Base-by-base conservation (phyloP, 2,329 filamentous ascomycete genomes). In the Hymenoscyphus salicellus region DNA sequence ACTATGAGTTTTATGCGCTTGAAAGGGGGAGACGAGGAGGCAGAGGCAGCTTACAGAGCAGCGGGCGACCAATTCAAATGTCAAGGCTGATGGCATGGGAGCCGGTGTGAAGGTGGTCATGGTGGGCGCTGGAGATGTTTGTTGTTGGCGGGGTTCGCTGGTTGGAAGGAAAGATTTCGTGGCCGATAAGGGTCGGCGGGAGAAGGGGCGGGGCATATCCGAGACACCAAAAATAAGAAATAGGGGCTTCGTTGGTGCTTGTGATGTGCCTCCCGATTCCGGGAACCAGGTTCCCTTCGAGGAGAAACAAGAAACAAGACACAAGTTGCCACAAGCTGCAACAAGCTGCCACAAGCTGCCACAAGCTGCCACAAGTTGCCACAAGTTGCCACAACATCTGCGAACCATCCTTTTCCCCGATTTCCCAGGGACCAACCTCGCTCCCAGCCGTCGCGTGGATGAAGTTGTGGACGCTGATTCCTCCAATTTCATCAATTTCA, bases 61-160 rank as follows among this genome's bases (percentile, higher is more conserved):
- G 77, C 85, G 87, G 58, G 89, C 89, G 65, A 92, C 79, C 33
- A 94, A 82, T 71, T 95, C 89, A 75, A 94, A 94, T 1, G 83
- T 91, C 75, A 96, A 82, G 58, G 92, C 92, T 14, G 89, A 84
- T 70, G 81, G 81, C 74, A 86, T 79, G 41, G 65, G 62, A 26
- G 38, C 32, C 17, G 36, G 33, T 14, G 33, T 36, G 20, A 33
- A 38, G 23, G 32, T 52, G 23, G 16, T 23, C 46, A 52, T 52
- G 20, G 26, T 52, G 20, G 46, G 1, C 10, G 46, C 20, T 23
- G 20, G 16, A 49, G 56, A 61, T 46, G 26, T 49, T 38, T 55
- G 28, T 6, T 38, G 41, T 52, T n/a, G 41, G 32, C n/a, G 52
- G 36, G 60, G n/a, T 36, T 20, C 36, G n/a, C 30, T 56, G 36